phyloP scores from a whole-genome alignment of 1,284 basidiomycete species.

The Trichosporon coremiiforme region DNA sequence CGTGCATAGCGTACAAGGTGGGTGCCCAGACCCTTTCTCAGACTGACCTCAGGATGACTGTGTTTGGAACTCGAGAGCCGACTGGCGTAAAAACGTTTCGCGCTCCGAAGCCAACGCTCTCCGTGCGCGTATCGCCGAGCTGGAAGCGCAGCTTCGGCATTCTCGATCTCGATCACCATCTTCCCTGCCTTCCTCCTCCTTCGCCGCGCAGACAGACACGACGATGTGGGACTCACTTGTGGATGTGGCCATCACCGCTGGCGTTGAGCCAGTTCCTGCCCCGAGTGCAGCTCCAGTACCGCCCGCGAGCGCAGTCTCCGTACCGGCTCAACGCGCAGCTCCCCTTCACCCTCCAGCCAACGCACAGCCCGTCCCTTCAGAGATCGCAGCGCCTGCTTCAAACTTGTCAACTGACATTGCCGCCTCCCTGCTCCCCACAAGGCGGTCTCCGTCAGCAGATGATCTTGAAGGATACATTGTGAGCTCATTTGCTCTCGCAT shows the following conservation, averaged over 20 bases:
- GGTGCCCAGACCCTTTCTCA: not conserved
- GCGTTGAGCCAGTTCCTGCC: not conserved
- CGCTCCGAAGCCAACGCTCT: conserved; percentile 40
- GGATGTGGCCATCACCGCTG: not conserved
- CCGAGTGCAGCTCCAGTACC: not conserved
- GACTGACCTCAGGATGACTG: conserved; percentile 40
- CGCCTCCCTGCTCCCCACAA: not conserved
- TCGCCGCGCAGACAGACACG: not conserved
- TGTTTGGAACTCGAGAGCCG: conserved; percentile 35
- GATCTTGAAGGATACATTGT: conserved; percentile 20
- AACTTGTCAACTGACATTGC: not conserved
- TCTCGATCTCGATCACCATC: not conserved
- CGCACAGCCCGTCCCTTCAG: not conserved
- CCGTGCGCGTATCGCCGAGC: conserved; percentile 35
- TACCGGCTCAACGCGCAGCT: not conserved
- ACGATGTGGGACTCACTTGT: conserved; percentile 8
- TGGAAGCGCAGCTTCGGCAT: conserved; percentile 30
- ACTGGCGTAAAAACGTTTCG: conserved; percentile 40
- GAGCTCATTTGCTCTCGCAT: not conserved
- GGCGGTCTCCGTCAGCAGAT: conserved; percentile 7
- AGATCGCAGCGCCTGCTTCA: not conserved
- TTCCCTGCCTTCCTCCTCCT: not conserved
- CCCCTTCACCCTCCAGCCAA: not conserved
- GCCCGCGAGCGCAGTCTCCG: not conserved
- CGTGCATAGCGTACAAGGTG: conserved; percentile 46